phyloP scores from a whole-genome alignment of 805 yeast species.

The Wickerhamiella azymoides region DNA sequence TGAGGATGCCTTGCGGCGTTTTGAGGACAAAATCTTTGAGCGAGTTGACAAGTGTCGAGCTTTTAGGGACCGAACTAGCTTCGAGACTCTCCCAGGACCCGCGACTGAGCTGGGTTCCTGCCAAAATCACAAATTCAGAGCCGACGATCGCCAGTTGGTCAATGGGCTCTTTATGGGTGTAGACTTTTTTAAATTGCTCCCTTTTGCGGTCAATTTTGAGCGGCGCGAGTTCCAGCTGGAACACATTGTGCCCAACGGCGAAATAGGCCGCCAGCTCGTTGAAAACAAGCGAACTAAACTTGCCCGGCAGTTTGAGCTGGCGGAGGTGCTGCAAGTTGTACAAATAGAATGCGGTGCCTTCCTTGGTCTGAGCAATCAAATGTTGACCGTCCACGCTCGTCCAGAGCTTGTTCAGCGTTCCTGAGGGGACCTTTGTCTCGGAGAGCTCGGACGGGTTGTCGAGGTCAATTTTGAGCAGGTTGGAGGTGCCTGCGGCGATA shows the following conservation, averaged over 20 bases:
- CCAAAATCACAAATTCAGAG: not conserved
- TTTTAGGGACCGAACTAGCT: not conserved
- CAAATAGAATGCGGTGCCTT: slow-evolving; percentile 35
- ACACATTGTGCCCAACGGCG: not conserved
- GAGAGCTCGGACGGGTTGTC: slow-evolving; percentile 49
- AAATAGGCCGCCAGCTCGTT: slow-evolving; percentile 1
- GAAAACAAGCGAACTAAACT: not conserved
- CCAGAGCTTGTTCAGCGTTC: slow-evolving; percentile 27
- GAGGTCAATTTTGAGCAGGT: slow-evolving; percentile 50
- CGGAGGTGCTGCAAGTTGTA: slow-evolving; percentile 33
- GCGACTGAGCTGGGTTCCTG: not conserved
- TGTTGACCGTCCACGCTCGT: slow-evolving; percentile 41
- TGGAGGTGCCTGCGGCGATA: slow-evolving; percentile 38
- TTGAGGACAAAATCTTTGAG: not conserved
- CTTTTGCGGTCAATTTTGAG: not conserved
- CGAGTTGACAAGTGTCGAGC: not conserved
- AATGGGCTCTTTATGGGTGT: not conserved
- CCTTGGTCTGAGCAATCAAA: slow-evolving; percentile 35
- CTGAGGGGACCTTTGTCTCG: slow-evolving; percentile 23
- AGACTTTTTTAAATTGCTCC: not conserved
- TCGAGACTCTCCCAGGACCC: not conserved
- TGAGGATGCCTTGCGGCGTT: not conserved
- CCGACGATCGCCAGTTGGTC: not conserved
- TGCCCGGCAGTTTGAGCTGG: slow-evolving; percentile 19
- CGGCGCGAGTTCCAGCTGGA: not conserved